Evolutionary conservation across 129 eudicot species (phyloP).

Genomic region (Smallanthus sonchifolius): DNA sequence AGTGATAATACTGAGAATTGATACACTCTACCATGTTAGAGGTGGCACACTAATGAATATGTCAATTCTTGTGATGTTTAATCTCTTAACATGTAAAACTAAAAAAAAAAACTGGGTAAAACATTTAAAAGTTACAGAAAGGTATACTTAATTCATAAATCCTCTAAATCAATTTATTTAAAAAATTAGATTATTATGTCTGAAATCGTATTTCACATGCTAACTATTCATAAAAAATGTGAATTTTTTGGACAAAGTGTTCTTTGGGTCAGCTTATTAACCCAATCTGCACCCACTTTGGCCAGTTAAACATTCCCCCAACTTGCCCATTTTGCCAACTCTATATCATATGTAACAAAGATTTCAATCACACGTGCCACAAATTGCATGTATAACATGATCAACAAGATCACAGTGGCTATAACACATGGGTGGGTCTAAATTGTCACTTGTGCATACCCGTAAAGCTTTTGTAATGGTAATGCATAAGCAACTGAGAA

Average conservation of each 20-base stretch:
- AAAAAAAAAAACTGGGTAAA: neutral
- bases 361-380: neutral
- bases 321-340: neutral
- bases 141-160: neutral
- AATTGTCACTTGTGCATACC: neutral
- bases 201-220: neutral
- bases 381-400: neutral
- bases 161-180: neutral
- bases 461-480: neutral
- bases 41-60: neutral
- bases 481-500: neutral
- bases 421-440: neutral
- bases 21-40: neutral
- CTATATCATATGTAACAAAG: neutral
- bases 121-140: neutral
- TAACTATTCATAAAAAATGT: neutral
- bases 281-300: neutral
- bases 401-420: conserved; percentile 2
- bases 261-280: neutral
- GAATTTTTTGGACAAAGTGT: no score
- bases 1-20: neutral
- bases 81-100: neutral
- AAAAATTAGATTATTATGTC: neutral
- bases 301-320: neutral
- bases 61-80: neutral